These are phyloP conservation scores for Huiozyma sinensis DNA, from an alignment of 805 yeast species.

Conservation along the genomic window DNA sequence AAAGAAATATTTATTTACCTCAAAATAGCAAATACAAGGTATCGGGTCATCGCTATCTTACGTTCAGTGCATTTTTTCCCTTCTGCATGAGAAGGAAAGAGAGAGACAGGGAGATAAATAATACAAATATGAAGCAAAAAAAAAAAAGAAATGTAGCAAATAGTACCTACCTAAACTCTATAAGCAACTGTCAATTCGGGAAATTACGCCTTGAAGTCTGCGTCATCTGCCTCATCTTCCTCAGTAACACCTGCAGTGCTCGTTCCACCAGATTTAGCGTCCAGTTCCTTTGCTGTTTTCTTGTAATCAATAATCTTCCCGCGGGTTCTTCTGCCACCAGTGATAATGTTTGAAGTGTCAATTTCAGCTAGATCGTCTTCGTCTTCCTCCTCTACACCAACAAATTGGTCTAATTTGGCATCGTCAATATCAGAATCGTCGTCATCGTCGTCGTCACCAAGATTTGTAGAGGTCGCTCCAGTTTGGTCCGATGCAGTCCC, in stretches of 20 bases:
- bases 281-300: slow-evolving; percentile 66
- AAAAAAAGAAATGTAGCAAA: neutral
- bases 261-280: slow-evolving; percentile 32
- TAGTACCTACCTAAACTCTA: too few species aligned
- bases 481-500: neutral
- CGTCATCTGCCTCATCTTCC: slow-evolving; percentile 17
- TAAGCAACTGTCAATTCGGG: slow-evolving; percentile 22
- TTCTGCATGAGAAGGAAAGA: too few species aligned
- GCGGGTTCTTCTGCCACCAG: slow-evolving; percentile 81
- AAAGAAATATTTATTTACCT: too few species aligned
- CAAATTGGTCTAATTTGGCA: slow-evolving; percentile 37
- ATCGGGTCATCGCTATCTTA: too few species aligned
- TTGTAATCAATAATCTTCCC: slow-evolving; percentile 80
- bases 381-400: slow-evolving; percentile 42
- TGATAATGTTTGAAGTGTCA: slow-evolving; percentile 72
- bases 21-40: too few species aligned
- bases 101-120: too few species aligned
- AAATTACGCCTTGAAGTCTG: slow-evolving; percentile 37
- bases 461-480: slow-evolving; percentile 16
- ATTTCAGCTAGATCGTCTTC: slow-evolving; percentile 76
- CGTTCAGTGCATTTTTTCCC: too few species aligned
- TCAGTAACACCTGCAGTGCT: slow-evolving; percentile 31
- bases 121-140: neutral
- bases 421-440: slow-evolving; percentile 42
- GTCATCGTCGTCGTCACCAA: slow-evolving; percentile 11